Conservation (phyloP, 768 basidiomycete genomes). For the Clavulina sp. region DNA sequence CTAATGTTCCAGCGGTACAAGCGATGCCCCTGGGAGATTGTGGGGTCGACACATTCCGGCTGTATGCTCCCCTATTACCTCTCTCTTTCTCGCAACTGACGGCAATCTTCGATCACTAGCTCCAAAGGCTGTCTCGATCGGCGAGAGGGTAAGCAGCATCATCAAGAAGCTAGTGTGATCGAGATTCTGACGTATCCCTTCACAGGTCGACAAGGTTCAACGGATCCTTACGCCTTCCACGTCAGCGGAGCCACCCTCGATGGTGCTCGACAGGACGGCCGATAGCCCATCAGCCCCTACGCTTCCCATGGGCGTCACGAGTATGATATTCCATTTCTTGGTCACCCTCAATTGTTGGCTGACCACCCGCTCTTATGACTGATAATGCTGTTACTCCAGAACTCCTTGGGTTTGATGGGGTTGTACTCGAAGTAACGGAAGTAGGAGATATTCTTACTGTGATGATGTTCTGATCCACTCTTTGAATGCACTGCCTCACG, state of each 20-base stretch:
- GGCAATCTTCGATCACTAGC: neutral
- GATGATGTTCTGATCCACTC: conserved; percentile 19
- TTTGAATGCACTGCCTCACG: too few relatives aligned
- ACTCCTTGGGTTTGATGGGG: conserved; percentile 62
- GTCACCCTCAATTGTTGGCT: neutral
- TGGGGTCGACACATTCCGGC: neutral
- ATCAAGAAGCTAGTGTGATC: too few relatives aligned
- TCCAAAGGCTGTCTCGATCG: neutral
- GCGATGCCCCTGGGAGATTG: conserved; percentile 77
- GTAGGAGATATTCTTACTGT: conserved; percentile 61
- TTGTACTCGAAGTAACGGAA: conserved; percentile 64
- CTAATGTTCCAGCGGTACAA: conserved; percentile 82
- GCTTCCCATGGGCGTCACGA: conserved; percentile 32
- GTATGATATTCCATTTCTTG: neutral
- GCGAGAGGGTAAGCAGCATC: neutral
- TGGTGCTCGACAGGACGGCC: conserved; percentile 64
- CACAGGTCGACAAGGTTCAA: conserved; percentile 57
- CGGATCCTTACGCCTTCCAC: conserved; percentile 49
- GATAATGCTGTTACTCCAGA: conserved; percentile 19
- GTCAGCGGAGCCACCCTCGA: conserved; percentile 56
- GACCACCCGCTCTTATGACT: neutral
- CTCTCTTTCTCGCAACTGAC: neutral
- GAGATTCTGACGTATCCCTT: too few relatives aligned
- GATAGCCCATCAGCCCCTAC: conserved; percentile 41
- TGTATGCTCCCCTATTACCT: neutral